Evolutionary conservation across 1,139 yeast genomes (phyloP).

Genomic region (Suhomyces anneliseae): DNA sequence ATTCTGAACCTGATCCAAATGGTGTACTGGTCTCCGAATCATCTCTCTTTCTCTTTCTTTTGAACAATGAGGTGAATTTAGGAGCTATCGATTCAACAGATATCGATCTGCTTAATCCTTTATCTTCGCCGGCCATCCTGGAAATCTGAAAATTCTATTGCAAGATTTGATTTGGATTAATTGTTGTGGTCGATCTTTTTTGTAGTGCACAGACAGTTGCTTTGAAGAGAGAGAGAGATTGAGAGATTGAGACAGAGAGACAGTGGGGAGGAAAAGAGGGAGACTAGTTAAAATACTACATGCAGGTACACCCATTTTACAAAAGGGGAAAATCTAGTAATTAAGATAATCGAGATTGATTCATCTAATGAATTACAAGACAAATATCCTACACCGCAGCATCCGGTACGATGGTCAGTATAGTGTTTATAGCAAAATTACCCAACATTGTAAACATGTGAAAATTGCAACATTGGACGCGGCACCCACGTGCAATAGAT

Average conservation of each 20-base stretch:
- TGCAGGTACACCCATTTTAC: neutral
- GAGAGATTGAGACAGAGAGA: no score
- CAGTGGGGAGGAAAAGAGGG: no score
- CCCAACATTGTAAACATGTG: neutral
- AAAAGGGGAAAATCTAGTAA: neutral
- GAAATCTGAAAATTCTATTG: neutral
- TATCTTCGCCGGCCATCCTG: constrained; percentile 7
- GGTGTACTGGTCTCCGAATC: constrained; percentile 14
- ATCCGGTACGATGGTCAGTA: neutral
- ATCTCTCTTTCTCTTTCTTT: constrained; percentile 33
- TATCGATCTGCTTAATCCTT: constrained; percentile 25
- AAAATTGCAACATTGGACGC: neutral
- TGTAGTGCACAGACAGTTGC: neutral
- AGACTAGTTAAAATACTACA: neutral
- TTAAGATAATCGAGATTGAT: no score
- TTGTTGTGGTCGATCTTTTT: neutral
- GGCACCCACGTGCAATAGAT: neutral
- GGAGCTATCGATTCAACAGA: constrained; percentile 47
- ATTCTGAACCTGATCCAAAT: constrained; percentile 13
- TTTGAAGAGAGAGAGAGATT: neutral
- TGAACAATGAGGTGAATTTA: constrained; percentile 39
- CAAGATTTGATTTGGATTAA: neutral
- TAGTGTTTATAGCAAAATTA: neutral
- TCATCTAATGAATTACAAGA: no score
- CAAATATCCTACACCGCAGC: no score